Evolutionary conservation across 148 eudicot species (phyloP), one percentile per base, ranked within the genome.

Genomic region (Selenicereus undatus): DNA sequence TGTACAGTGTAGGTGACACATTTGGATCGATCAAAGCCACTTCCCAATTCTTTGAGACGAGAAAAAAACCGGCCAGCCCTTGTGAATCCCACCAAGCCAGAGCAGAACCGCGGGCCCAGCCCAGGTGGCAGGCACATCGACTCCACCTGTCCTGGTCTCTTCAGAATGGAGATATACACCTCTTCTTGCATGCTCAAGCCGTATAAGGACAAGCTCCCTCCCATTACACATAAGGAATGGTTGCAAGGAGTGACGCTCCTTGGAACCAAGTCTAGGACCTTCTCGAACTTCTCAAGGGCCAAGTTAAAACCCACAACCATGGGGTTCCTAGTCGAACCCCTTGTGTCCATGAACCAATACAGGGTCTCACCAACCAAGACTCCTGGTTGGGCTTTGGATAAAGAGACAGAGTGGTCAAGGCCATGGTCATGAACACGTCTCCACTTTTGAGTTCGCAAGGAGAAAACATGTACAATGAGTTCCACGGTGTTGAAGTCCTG

Each of bases 171-270:
- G 36, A 84, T 0, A 43, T 22, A 26, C n/a, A 64, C 74, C 70
- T 84, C 81, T 16, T 36, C 54, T 39, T 8, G 75, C 54, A 80
- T 2, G n/a, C 68, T 81, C 77, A 75, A 51, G 62, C 76, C 80
- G 62, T 75, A 83, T 39, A 80, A 0, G 2, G 82, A 70, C 74
- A 83, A 80, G 45, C 81, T 65, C 22, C 86, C 86, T 50, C 75
- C 86, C 39, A 60, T 39, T 32, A 77, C 86, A 77, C 86, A 84
- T 29, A 80, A 73, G 54, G 78, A 84, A 11, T 80, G 86, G 54
- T 80, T 68, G 45, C 74, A 74, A 39, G 74, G 43, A 79, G 21
- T 76, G 0, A 48, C 17, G 11, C 72, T 79, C 48, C 69, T 84
- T 6, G 83, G 86, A 32, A 26, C 39, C 8, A 84, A 62, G 56